Evolutionary conservation across 768 basidiomycete genomes (phyloP).

Genomic region (Leccinellum rugosiceps): DNA sequence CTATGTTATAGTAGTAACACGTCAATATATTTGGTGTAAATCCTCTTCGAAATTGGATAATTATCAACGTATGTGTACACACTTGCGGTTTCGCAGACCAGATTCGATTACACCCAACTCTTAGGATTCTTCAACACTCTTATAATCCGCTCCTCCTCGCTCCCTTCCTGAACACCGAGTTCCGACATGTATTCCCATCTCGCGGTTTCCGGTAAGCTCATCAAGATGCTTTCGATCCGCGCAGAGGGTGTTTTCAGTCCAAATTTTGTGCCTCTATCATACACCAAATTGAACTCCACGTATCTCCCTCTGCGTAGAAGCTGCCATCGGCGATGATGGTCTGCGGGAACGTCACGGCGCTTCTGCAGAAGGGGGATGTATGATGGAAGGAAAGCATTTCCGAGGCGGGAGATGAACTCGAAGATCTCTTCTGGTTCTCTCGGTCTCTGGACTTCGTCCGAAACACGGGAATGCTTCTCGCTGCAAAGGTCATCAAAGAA

Average conservation of each 20-base stretch:
- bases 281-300: constrained; percentile 91
- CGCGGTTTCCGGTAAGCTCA: constrained; percentile 85
- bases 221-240: constrained; percentile 84
- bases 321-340: constrained; percentile 85
- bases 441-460: constrained; percentile 45
- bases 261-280: constrained; percentile 86
- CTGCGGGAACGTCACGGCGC: constrained; percentile 57
- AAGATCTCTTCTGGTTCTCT: constrained; percentile 69
- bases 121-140: constrained; percentile 58
- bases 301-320: constrained; percentile 87
- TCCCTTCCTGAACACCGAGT: constrained; percentile 57
- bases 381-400: constrained; percentile 81
- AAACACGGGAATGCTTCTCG: constrained; percentile 61
- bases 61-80: too few relatives aligned
- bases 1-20: neutral
- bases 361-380: constrained; percentile 82
- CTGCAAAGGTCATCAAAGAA: constrained; percentile 93
- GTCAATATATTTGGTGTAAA: neutral
- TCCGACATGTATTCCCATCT: constrained; percentile 90
- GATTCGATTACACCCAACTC: constrained; percentile 50
- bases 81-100: too few relatives aligned
- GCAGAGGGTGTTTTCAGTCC: constrained; percentile 82
- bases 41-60: too few relatives aligned
- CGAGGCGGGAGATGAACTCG: constrained; percentile 64
- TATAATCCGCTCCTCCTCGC: constrained; percentile 64